Base-by-base conservation (phyloP, 768 basidiomycete genomes). In the Xerocomellus chrysenteron region DNA sequence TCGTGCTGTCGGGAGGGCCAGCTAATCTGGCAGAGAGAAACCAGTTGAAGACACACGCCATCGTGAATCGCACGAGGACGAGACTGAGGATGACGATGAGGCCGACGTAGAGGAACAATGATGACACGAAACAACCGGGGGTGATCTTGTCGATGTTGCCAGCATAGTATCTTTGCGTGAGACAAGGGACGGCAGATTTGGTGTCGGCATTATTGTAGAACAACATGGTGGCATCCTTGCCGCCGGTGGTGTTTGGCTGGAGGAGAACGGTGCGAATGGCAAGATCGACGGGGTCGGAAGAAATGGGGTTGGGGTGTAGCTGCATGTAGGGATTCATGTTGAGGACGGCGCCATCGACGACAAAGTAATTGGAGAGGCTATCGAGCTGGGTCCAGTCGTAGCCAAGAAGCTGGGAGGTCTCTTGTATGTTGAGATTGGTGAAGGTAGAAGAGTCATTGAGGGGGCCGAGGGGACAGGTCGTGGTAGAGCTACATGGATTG, bases 1-100 rank as follows among this genome's bases (percentile, higher is more conserved):
- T 81, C 56, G 80, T 81, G 58, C 71, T 84, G 58, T 82, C 82
- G 0, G 92, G 92, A 26, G 92, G 84, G 12, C 85, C 84, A 17
- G 94, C 89, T 35, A 98, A 81, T 52, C 81, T 82, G 9, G 82
- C 83, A 11, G 94, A 95, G 47, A 98, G 76, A 77, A 92, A 96
- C 97, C 97, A 99, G 65, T 85, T 94, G 81, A 98, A 99, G 41
- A 96, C 72, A 71, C 92, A 92, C 1, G 97, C 97, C 96, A 99
- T 98, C 64, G 80, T 73, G 74, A 98, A 99, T 36, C 97, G 91
- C 33, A 92, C 86, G 59, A 98, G 73, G 33, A 99, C 91, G 57
- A 99, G 85, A 30, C 83, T 83, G 53, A 98, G 84, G 67, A 99
- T 94, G 75, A 98, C 86, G 71, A 93, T 83, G 55, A 99, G 82